Evolutionary conservation across 1,284 basidiomycete genomes (phyloP), one percentile per base, ranked within the genome.

Genomic region (Ceratobasidium sp.): DNA sequence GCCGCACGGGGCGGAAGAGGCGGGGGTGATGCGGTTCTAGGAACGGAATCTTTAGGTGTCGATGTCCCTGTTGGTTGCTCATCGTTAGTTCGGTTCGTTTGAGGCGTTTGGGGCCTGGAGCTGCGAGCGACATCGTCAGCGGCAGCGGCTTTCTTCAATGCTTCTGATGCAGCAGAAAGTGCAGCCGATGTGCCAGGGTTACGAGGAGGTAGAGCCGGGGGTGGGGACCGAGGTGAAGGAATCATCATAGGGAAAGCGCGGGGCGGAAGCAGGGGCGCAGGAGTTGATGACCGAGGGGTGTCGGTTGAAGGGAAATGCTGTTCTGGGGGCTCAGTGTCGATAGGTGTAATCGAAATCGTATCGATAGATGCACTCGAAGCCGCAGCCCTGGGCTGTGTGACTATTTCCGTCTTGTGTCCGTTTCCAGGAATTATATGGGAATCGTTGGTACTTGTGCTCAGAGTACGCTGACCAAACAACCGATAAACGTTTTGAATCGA

Each of bases 401-500:
- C 32, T 32, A 64, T 64, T 39, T 50, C 30, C 4, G 28, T 9
- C 30, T 53, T 53, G 4, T 50, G 48, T 26, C 48, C 48, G 48
- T 50, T 50, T 16, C 52, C 52, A 30, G 41, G 58, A n/a, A 34
- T n/a, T 14, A 30, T 45, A 21, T 50, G 36, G 26, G 45, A 41
- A 21, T 69, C 65, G 30, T 32, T 69, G 41, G 50, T 58, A 34
- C 53, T 45, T 16, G 65, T 69, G 28, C 65, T 69, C 9, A 69
- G 55, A 28, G 65, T 69, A 26, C 65, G 65, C 23, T 67, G 61
- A 28, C 72, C 62, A 52, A 74, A 74, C 48, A 74, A 39, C 14
- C 73, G 71, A 41, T 72, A 72, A 12, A 74, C 62, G 34, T 65
- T 74, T 52, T 74, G 73, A n/a, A 74, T 58, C 23, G 73, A 65